Evolutionary conservation across 2,329 filamentous ascomycete genomes (phyloP).

Genomic region (Penicillium sp.): DNA sequence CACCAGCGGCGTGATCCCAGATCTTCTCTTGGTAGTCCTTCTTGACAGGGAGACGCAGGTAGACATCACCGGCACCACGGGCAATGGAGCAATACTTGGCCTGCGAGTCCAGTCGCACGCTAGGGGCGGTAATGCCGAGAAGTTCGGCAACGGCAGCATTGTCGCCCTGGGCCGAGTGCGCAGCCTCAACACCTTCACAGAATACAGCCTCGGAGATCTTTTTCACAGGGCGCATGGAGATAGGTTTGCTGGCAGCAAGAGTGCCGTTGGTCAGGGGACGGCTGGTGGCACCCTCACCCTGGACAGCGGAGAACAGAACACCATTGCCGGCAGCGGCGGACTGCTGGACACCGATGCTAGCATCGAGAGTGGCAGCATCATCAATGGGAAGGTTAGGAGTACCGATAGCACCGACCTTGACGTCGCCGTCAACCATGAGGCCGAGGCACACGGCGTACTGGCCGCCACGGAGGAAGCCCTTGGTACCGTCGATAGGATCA

Average conservation of each 20-base stretch:
- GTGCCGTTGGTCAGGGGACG: conserved; percentile 62
- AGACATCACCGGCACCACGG: conserved; percentile 89
- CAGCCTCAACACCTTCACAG: conserved; percentile 94
- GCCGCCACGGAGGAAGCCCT: conserved; percentile 91
- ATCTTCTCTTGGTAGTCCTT: conserved; percentile 97
- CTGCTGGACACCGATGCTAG: conserved; percentile 71
- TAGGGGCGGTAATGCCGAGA: conserved; percentile 83
- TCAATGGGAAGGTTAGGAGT: conserved; percentile 94
- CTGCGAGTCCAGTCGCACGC: conserved; percentile 95
- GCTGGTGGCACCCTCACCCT: conserved; percentile 76
- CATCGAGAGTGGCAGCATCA: conserved; percentile 68
- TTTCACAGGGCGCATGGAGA: conserved; percentile 74
- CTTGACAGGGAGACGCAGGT: conserved; percentile 81
- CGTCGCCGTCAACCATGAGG: conserved; percentile 87
- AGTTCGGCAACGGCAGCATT: conserved; percentile 79
- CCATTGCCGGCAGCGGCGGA: conserved; percentile 73
- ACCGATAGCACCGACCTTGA: conserved; percentile 90
- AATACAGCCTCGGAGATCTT: conserved; percentile 81
- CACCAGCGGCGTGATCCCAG: conserved; percentile 96
- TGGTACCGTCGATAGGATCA: conserved; percentile 96
- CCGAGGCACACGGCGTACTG: conserved; percentile 96
- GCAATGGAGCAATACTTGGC: conserved; percentile 97
- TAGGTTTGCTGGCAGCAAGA: conserved; percentile 55
- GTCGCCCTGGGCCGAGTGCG: conserved; percentile 85
- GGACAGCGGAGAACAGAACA: conserved; percentile 82